Evolutionary conservation across 2,329 filamentous ascomycete species (phyloP), one percentile per base, ranked within the genome.

Genomic region (Fusarium palustre): DNA sequence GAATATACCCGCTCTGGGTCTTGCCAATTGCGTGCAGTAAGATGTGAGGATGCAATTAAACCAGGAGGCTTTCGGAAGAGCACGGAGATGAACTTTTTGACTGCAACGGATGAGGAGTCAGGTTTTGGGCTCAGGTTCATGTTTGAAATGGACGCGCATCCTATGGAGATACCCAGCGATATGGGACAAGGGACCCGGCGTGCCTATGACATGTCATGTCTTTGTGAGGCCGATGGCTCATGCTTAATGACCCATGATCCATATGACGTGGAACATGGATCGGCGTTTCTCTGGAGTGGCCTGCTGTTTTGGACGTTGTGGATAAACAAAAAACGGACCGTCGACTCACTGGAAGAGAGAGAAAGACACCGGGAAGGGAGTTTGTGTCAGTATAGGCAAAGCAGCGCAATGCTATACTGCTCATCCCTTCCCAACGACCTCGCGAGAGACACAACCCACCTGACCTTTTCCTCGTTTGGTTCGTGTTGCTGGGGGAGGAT

Each of bases 51-150:
- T 63, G 65, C 67, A 61, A 69, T 64, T 63, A 52, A 55, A 60
- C 64, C 57, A 41, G 36, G 54, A 63, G 45, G 59, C 55, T 66
- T 70, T 70, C 58, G 59, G 57, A 61, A 55, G 71, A 59, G 69
- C 61, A 58, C 52, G 50, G 62, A 59, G 61, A 69, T 66, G 28
- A 71, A 64, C 69, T 43, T 67, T 68, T 75, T 76, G 71, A 75
- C 72, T 78, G 79, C 79, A 81, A 79, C 70, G 77, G 76, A 77
- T 63, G 76, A 52, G 75, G 79, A 80, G 78, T 80, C 76, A 75
- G 76, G 74, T 76, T 80, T 74, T 78, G 73, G 64, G 74, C 74
- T 76, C 71, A 71, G 66, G 71, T 72, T 70, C 62, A 57, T 57
- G 67, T 64, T 71, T 71, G 67, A 66, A 67, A 69, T 66, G 62